Evolutionary conservation across 2,329 filamentous ascomycete genomes (phyloP).

Genomic region (Sordariomycetes sp.): DNA sequence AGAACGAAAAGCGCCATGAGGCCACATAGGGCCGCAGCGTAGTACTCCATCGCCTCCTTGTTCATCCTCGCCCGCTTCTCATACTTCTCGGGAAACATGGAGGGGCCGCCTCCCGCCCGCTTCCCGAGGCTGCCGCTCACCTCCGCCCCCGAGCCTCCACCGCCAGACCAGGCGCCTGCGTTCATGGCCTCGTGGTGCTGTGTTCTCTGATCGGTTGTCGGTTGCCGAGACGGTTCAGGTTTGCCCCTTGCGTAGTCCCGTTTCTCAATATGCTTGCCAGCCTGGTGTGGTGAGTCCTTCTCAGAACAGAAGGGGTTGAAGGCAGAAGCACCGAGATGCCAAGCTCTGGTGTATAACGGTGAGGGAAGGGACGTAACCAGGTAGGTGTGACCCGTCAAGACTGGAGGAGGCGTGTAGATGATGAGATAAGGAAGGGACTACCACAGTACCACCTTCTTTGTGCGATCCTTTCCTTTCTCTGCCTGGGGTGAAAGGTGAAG

Average conservation of each 20-base stretch:
- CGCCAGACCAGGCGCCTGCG: slow-evolving; percentile 4
- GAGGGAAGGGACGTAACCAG: too few species aligned
- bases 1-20: slow-evolving; percentile 9
- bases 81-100: slow-evolving; percentile 4
- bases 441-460: background rate
- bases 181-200: slow-evolving; percentile 10
- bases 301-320: too few species aligned
- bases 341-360: too few species aligned
- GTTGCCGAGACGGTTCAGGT: background rate
- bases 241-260: background rate
- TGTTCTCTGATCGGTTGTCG: background rate
- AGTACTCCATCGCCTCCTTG: slow-evolving; percentile 8
- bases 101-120: slow-evolving; percentile 2
- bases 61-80: slow-evolving; percentile 9
- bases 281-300: too few species aligned
- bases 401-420: too few species aligned
- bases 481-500: background rate
- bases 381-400: too few species aligned
- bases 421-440: background rate
- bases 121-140: background rate
- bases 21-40: slow-evolving; percentile 6
- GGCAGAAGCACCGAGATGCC: too few species aligned
- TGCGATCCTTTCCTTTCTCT: background rate
- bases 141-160: background rate
- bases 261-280: background rate